Evolutionary conservation across 192 early-diverging fungal genomes (phyloP), one percentile per base, ranked within the genome.

Genomic region (Coemansia javaensis): DNA sequence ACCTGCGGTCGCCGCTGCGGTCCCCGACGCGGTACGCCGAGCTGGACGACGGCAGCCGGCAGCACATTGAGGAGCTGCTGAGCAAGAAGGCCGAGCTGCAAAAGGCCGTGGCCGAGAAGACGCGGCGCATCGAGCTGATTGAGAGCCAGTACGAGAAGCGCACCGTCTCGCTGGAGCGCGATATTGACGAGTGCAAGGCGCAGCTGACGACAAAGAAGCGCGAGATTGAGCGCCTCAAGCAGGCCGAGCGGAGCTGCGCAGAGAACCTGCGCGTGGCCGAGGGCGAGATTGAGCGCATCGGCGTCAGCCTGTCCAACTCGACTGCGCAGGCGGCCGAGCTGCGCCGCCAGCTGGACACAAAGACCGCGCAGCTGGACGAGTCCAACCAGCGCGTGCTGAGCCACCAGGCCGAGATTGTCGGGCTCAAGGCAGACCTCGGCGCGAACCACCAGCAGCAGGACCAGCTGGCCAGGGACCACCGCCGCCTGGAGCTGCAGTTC

Each of bases 191-290:
- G 49, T 53, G 48, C 39, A 44, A 40, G 24, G 61, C 53, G 13
- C 62, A 76, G 49, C 39, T 70, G 42, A 61, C 66, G 7, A 69
- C 53, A 47, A 67, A 59, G 48, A 55, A 56, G 47, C 63, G 71
- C 33, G 71, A 75, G 7, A 68, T 75, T 28, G 71, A 75, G 28
- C 60, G 55, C 18, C 60, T 63, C 47, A 63, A 43, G 45, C 21
- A 14, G 18, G 24, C 46, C 22, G 47, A 58, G 24, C 59, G 43
- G 31, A 51, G 36, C 49, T 48, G 47, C 24, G 2, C 38, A 13
- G 50, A 68, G 35, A 56, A 31, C 40, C 40, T 75, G 32, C 35
- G 59, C 1, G 21, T 46, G 22, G 56, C 71, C 13, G 71, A 75
- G 42, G 32, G 30, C 23, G 60, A 68, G 23, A 32, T 75, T 9